A percentile compares a stretch with the other conserved stretches of the same genome.
Conservation (phyloP, 31 red algal species). For the Odonthalia washingtoniensis region DNA sequence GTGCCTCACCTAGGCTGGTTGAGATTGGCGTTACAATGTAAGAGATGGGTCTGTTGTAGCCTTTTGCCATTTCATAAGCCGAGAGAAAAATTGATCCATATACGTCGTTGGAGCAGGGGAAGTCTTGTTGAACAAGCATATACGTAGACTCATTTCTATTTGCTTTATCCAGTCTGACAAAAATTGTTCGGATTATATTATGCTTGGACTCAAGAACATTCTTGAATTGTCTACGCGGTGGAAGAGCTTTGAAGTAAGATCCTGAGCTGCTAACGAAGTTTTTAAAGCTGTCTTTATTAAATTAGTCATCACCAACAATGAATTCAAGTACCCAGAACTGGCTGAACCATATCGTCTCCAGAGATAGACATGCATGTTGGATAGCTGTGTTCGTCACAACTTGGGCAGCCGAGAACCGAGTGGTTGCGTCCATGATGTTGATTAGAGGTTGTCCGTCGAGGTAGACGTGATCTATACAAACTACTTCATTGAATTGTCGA, state of each 20-base stretch:
- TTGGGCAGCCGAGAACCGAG: constrained; percentile 2
- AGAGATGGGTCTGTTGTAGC: background rate
- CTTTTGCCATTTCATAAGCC: constrained; percentile 48
- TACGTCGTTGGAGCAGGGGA: constrained; percentile 28
- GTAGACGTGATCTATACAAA: constrained; percentile 14
- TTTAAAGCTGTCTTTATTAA: background rate
- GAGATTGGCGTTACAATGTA: background rate
- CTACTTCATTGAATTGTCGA: background rate
- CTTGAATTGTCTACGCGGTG: constrained; percentile 14
- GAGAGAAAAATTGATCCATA: constrained; percentile 26
- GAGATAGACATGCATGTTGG: background rate
- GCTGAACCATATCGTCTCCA: background rate
- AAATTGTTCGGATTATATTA: constrained; percentile 29
- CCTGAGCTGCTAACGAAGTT: background rate
- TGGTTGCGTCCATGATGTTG: constrained; percentile 5
- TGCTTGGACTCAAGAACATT: constrained; percentile 34
- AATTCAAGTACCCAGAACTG: background rate
- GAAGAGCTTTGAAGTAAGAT: background rate
- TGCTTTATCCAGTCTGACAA: constrained; percentile 10
- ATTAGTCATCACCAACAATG: background rate
- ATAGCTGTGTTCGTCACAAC: background rate
- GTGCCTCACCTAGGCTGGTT: constrained; percentile 12
- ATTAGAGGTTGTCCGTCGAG: background rate
- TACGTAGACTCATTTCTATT: background rate
- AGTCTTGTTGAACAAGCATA: background rate